phyloP scores from a whole-genome alignment of 2,329 filamentous ascomycete species.

The Rhynchosporium secalis region DNA sequence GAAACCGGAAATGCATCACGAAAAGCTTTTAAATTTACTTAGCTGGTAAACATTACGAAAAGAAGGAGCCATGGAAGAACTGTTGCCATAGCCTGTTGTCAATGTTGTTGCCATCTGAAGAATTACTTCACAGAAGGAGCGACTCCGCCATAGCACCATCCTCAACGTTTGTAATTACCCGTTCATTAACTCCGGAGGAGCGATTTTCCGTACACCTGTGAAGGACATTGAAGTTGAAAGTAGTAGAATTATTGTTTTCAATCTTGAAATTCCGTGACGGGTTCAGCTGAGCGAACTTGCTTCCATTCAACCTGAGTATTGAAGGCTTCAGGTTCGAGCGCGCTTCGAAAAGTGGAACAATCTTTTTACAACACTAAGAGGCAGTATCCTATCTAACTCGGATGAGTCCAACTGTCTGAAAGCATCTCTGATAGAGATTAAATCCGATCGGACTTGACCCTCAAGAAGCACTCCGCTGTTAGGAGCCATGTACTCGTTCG shows the following conservation, averaged over 20 bases:
- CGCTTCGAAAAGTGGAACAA: constrained; percentile 12
- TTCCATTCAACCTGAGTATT: constrained; percentile 9
- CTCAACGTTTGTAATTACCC: constrained; percentile 7
- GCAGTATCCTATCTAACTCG: constrained; percentile 11
- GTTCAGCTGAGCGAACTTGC: constrained; percentile 11
- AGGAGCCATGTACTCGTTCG: constrained; percentile 15
- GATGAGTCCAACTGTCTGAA: constrained; percentile 13
- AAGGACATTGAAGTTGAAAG: constrained; percentile 12
- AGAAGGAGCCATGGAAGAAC: constrained; percentile 8
- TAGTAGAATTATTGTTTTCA: constrained; percentile 10
- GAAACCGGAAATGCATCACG: constrained; percentile 8
- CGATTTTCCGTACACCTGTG: constrained; percentile 7
- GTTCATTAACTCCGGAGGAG: constrained; percentile 10
- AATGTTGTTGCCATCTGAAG: constrained; percentile 9
- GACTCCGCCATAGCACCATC: constrained; percentile 7
- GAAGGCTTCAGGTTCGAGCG: constrained; percentile 9
- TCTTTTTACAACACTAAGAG: constrained; percentile 14
- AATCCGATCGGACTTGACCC: constrained; percentile 11
- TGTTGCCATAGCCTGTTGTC: constrained; percentile 6
- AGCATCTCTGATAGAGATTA: constrained; percentile 12
- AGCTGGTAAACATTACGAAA: constrained; percentile 10
- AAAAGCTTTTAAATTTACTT: constrained; percentile 11
- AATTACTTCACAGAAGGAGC: constrained; percentile 6
- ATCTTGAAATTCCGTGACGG: constrained; percentile 6
- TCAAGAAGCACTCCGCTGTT: constrained; percentile 13